Evolutionary conservation across 306 rosid genomes (phyloP).

Genomic region (Lotus japonicus): DNA sequence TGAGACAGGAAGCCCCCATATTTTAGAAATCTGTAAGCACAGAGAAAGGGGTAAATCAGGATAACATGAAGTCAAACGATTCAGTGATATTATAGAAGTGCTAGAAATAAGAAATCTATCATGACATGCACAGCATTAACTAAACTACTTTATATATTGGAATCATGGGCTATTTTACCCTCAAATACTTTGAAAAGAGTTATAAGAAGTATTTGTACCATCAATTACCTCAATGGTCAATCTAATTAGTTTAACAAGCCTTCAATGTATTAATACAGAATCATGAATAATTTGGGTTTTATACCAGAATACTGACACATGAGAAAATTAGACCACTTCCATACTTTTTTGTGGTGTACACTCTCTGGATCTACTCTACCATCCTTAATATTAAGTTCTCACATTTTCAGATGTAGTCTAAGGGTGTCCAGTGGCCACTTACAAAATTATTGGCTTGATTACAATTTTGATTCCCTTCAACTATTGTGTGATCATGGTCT

Average conservation of each 20-base stretch:
- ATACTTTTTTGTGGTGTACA: neutral
- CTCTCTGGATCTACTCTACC: neutral
- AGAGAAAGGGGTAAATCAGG: conserved; percentile 16
- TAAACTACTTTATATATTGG: neutral
- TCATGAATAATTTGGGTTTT: neutral
- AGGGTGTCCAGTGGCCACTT: neutral
- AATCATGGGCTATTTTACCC: neutral
- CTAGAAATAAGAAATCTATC: neutral
- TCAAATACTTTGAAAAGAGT: neutral
- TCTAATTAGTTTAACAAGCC: neutral
- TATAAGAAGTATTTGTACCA: neutral
- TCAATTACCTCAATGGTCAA: neutral
- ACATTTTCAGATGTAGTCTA: neutral
- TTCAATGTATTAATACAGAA: neutral
- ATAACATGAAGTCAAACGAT: conserved; percentile 11
- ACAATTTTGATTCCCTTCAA: no score
- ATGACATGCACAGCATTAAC: neutral
- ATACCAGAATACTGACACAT: no score
- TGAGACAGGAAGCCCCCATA: conserved; percentile 66
- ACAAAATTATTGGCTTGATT: neutral
- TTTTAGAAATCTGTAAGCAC: conserved; percentile 50
- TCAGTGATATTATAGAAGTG: neutral
- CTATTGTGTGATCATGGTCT: no score
- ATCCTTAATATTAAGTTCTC: neutral
- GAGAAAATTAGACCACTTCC: no score